phyloP scores from a whole-genome alignment of 2,329 filamentous ascomycete species.

The Cryphonectria naterciae region DNA sequence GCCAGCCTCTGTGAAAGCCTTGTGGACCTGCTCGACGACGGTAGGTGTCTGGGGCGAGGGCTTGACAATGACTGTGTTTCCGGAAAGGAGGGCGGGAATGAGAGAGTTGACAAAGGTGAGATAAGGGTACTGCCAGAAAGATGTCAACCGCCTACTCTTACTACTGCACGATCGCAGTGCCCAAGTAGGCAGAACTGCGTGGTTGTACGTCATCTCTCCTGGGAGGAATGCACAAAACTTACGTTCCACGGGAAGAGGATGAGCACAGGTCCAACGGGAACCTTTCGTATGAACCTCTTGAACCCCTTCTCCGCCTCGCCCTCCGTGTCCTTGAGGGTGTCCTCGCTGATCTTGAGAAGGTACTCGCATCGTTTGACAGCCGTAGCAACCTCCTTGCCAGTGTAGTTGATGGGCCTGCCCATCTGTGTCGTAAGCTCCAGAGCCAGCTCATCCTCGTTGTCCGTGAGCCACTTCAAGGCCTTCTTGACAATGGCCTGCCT shows the following conservation, averaged over 20 bases:
- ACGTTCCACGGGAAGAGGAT: constrained; percentile 97
- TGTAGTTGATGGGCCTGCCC: constrained; percentile 89
- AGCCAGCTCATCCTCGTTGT: constrained; percentile 78
- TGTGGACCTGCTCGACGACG: constrained; percentile 80
- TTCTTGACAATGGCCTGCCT: constrained; percentile 81
- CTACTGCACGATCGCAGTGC: background rate
- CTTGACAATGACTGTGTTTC: constrained; percentile 91
- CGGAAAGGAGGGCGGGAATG: constrained; percentile 86
- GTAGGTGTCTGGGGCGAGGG: constrained; percentile 95
- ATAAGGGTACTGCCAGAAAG: constrained; percentile 76
- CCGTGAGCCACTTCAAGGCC: constrained; percentile 71
- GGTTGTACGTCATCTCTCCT: background rate
- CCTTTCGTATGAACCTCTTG: constrained; percentile 86
- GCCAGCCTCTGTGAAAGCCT: constrained; percentile 78
- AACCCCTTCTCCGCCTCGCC: constrained; percentile 87
- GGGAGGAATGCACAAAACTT: constrained; percentile 42
- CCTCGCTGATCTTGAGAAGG: constrained; percentile 79
- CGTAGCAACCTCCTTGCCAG: constrained; percentile 80
- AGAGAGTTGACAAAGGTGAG: constrained; percentile 91
- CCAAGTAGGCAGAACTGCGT: background rate
- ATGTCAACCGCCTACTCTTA: background rate
- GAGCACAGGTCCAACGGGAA: constrained; percentile 84
- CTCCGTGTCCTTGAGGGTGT: constrained; percentile 77
- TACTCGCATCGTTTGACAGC: constrained; percentile 86
- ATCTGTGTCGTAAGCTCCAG: constrained; percentile 91